Conservation (phyloP, 225 moss, liverwort and hornwort genomes). For the Straminergon stramineum region DNA sequence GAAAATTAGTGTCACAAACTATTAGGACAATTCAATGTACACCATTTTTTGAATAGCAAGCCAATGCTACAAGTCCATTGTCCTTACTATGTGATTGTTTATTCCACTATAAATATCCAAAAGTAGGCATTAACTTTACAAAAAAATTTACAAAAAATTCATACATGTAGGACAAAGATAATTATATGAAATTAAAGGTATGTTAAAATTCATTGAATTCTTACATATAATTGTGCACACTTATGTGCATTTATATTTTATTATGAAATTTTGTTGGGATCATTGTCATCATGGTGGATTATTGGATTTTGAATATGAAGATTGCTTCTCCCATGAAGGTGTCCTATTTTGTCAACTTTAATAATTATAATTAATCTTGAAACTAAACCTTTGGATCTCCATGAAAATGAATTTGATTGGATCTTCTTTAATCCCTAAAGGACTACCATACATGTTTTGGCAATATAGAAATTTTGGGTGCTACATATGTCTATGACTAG, state of each 20-base stretch:
- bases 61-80: neutral
- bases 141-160: neutral
- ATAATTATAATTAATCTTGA: neutral
- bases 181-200: neutral
- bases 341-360: neutral
- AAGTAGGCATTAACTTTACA: neutral
- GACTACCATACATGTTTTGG: no score
- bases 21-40: no score
- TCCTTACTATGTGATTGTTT: neutral
- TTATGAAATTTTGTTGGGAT: neutral
- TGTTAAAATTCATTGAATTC: no score
- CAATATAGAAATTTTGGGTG: no score
- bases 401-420: neutral
- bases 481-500: no score
- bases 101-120: neutral
- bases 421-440: no score
- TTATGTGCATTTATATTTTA: neutral
- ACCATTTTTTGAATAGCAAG: neutral
- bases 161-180: neutral
- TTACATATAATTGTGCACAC: neutral
- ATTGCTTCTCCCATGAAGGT: fast-evolving
- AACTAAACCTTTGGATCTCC: neutral
- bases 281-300: neutral
- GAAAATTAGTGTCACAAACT: neutral
- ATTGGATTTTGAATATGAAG: neutral